phyloP scores from a whole-genome alignment of 805 yeast genomes.

The Candida coquimbonensis region DNA sequence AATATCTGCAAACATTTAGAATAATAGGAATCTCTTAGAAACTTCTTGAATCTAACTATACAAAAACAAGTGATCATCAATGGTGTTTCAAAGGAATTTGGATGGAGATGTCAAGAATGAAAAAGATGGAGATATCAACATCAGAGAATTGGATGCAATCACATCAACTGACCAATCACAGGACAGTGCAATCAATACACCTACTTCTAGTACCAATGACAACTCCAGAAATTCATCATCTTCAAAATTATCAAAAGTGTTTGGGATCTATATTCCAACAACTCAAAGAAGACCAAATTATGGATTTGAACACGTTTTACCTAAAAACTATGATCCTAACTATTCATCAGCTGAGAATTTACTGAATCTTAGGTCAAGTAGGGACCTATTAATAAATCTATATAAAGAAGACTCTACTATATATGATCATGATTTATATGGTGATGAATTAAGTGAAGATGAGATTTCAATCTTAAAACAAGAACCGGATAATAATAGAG shows the following conservation, averaged over 20 bases:
- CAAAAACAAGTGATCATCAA: no score
- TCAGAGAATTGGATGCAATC: no score
- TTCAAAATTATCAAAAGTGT: background rate
- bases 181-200: no score
- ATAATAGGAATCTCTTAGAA: no score
- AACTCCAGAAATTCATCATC: background rate
- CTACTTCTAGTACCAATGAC: no score
- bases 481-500: background rate
- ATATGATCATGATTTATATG: slow-evolving; percentile 10
- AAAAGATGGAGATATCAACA: no score
- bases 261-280: background rate
- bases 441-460: slow-evolving; percentile 12
- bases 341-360: background rate
- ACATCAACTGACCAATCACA: no score
- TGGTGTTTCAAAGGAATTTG: no score
- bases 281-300: background rate
- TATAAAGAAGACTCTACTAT: slow-evolving; percentile 6
- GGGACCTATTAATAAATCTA: background rate
- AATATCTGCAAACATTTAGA: no score
- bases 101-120: no score
- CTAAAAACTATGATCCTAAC: background rate
- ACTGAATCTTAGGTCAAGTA: background rate
- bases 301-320: background rate
- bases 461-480: slow-evolving; percentile 8
- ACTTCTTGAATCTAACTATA: no score